Percentiles rank a stretch among this genome's conserved stretches.
These are phyloP conservation scores for Aspergillus vadensis DNA, from an alignment of 2,329 filamentous ascomycete genomes.

Conservation along the genomic window DNA sequence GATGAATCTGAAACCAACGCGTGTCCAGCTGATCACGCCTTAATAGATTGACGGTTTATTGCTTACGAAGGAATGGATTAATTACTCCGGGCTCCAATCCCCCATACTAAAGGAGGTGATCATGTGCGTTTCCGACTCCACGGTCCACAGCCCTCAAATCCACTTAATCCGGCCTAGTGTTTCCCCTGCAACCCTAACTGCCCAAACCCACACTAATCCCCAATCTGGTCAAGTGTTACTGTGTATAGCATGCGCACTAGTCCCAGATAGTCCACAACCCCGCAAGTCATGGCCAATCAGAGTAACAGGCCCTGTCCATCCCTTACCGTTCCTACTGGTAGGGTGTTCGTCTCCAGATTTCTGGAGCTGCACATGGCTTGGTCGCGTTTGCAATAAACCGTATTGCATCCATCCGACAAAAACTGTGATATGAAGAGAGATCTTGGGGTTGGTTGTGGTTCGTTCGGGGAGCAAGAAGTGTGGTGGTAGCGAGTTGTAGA, in stretches of 20 bases:
- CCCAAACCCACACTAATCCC: conserved; percentile 1
- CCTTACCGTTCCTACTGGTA: conserved; percentile 10
- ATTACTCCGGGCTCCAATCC: neutral
- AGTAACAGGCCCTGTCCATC: neutral
- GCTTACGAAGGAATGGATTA: neutral
- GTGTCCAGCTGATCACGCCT: conserved; percentile 3
- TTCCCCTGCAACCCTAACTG: conserved; percentile 15
- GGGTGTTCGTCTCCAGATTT: conserved; percentile 5
- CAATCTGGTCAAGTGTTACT: conserved; percentile 2
- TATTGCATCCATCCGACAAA: neutral
- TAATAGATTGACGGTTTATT: neutral
- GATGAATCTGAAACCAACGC: conserved; percentile 3
- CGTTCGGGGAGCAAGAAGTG: neutral
- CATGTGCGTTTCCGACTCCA: neutral
- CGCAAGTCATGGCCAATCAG: conserved; percentile 21
- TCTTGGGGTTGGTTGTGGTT: neutral
- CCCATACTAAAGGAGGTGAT: neutral
- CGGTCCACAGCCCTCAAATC: conserved; percentile 1
- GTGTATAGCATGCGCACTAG: conserved; percentile 6
- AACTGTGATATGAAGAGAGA: neutral
- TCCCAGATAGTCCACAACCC: conserved; percentile 14
- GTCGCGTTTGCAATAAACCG: neutral
- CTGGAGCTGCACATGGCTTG: conserved; percentile 8
- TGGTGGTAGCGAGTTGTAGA: neutral
- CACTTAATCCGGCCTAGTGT: neutral